Evolutionary conservation across 345 rosid genomes (phyloP).

Genomic region (Hibiscus trionum): DNA sequence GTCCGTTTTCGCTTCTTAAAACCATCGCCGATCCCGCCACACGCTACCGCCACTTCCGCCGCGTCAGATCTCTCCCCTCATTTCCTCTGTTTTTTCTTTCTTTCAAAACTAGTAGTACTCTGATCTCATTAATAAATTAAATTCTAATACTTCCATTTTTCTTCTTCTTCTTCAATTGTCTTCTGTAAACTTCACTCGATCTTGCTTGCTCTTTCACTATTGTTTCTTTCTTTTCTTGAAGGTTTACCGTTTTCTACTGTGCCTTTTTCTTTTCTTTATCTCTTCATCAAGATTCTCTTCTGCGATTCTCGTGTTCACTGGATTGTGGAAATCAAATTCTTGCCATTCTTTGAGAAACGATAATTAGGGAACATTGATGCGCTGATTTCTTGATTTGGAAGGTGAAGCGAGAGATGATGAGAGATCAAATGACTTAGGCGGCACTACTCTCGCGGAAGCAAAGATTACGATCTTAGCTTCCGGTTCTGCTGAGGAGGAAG

Average conservation of each 20-base stretch:
- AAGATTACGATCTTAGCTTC: slow-evolving; percentile 28
- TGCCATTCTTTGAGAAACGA: neutral
- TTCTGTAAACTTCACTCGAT: neutral
- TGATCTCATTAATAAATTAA: too few species aligned
- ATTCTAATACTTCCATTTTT: neutral
- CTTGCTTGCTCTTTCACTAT: neutral
- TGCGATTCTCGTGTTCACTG: slow-evolving; percentile 5
- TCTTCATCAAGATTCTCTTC: neutral
- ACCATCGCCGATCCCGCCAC: slow-evolving; percentile 16
- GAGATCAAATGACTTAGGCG: slow-evolving; percentile 21
- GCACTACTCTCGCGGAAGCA: slow-evolving; percentile 26
- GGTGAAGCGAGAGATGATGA: slow-evolving; percentile 9
- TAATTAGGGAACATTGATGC: slow-evolving; percentile 12
- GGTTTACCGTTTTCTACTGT: neutral
- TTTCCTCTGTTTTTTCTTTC: too few species aligned
- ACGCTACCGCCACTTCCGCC: neutral
- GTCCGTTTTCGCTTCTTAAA: slow-evolving; percentile 4
- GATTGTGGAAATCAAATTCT: slow-evolving; percentile 10
- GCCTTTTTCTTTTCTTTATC: too few species aligned
- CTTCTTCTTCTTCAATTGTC: neutral
- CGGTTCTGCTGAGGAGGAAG: slow-evolving; percentile 25
- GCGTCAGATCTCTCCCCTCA: neutral
- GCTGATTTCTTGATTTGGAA: slow-evolving; percentile 10
- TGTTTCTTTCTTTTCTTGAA: neutral
- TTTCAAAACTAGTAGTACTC: too few species aligned